Conservation (phyloP, 768 basidiomycete species). For the Russula sp. region DNA sequence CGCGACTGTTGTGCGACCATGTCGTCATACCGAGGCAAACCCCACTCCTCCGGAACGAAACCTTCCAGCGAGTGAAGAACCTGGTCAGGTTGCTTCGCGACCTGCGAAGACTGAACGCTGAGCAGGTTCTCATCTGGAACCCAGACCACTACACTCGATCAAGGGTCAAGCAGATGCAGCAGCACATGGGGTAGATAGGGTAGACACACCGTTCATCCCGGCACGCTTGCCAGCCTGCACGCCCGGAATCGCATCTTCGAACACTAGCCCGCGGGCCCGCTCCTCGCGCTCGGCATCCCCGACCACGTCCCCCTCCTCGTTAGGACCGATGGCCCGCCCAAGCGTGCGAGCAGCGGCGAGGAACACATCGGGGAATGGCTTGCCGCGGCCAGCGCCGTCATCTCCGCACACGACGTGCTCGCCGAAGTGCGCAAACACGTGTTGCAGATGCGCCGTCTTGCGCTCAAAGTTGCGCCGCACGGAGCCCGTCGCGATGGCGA, state of each 20-base stretch:
- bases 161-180: not conserved
- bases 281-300: conserved; percentile 38
- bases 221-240: conserved; percentile 77
- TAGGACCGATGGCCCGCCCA: conserved; percentile 52
- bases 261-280: conserved; percentile 62
- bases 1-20: not conserved
- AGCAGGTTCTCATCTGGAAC: conserved; percentile 71
- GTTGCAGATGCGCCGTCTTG: conserved; percentile 59
- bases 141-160: conserved; percentile 59
- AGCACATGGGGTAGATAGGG: too few species aligned
- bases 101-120: conserved; percentile 39
- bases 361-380: conserved; percentile 81
- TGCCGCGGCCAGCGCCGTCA: conserved; percentile 53
- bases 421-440: conserved; percentile 57
- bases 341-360: conserved; percentile 60
- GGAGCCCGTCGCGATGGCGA: conserved; percentile 78
- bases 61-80: conserved; percentile 57
- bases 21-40: conserved; percentile 58
- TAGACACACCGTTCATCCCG: conserved; percentile 70
- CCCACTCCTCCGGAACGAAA: conserved; percentile 81
- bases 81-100: conserved; percentile 48
- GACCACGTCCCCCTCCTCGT: conserved; percentile 33
- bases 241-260: conserved; percentile 77
- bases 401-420: conserved; percentile 67
- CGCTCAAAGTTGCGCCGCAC: conserved; percentile 55